These are phyloP conservation scores for Tolypocladium inflatum DNA, from an alignment of 2,329 filamentous ascomycete genomes.

Conservation along the genomic window DNA sequence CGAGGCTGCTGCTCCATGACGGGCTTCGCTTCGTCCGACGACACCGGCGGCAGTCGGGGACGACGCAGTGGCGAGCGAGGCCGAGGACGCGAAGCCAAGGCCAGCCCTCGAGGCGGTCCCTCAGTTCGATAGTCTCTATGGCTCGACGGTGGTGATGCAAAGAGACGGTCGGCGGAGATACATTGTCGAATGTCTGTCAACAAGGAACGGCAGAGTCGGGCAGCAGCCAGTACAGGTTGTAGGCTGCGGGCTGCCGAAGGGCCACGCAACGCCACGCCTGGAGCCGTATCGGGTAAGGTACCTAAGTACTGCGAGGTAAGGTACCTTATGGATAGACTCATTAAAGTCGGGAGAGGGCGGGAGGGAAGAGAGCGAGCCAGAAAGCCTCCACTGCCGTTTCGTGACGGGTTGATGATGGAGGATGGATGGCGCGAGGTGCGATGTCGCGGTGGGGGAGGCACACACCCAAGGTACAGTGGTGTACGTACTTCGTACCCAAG, in stretches of 20 bases:
- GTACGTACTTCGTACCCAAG: neutral
- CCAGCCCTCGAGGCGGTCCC: neutral
- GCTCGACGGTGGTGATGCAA: neutral
- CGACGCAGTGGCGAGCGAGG: neutral
- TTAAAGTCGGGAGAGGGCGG: neutral
- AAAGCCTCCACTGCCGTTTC: neutral
- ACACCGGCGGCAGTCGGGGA: neutral
- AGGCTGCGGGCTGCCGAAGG: neutral
- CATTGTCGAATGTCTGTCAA: neutral
- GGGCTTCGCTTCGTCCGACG: neutral
- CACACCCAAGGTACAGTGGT: neutral
- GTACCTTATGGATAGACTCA: neutral
- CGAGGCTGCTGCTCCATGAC: conserved; percentile 2
- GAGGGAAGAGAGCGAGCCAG: neutral
- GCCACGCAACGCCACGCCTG: neutral
- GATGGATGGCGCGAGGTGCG: neutral
- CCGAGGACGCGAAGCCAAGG: neutral
- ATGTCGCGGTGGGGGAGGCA: neutral
- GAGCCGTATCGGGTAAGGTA: neutral
- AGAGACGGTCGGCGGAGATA: neutral
- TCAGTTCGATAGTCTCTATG: neutral
- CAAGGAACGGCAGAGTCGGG: neutral
- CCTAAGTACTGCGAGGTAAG: neutral
- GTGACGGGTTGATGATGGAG: neutral
- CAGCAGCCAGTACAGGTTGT: neutral